Conservation (phyloP, 768 basidiomycete genomes). For the Trametes elegans region DNA sequence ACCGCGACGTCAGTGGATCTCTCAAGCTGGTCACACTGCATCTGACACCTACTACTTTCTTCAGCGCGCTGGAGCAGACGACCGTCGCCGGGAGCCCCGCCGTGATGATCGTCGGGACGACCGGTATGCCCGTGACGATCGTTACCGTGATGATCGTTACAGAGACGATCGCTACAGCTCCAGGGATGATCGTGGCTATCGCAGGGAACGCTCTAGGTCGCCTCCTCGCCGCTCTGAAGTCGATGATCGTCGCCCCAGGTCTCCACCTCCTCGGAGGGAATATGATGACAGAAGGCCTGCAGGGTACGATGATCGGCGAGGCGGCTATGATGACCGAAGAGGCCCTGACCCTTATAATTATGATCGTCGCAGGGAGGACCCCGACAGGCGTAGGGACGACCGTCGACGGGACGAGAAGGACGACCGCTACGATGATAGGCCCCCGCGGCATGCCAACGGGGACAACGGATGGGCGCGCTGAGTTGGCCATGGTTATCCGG, state of each 20-base stretch:
- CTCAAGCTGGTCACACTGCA: not conserved
- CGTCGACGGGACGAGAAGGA: constrained; percentile 83
- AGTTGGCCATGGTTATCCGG: constrained; percentile 21
- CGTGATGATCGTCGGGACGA: constrained; percentile 56
- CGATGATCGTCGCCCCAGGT: constrained; percentile 79
- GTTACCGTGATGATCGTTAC: constrained; percentile 56
- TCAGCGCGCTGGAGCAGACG: constrained; percentile 66
- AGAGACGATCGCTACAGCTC: constrained; percentile 35
- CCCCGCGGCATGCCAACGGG: constrained; percentile 70
- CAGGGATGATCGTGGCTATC: constrained; percentile 50
- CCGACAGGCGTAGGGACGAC: constrained; percentile 66
- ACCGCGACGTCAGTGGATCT: constrained; percentile 43
- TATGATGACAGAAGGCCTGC: constrained; percentile 83
- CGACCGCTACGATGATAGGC: constrained; percentile 75
- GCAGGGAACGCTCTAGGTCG: constrained; percentile 83
- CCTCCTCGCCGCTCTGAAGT: constrained; percentile 68
- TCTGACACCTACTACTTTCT: not conserved
- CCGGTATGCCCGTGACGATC: constrained; percentile 42
- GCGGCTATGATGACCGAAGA: constrained; percentile 80
- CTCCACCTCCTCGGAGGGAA: constrained; percentile 78
- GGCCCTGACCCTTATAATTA: constrained; percentile 82
- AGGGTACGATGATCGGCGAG: constrained; percentile 91
- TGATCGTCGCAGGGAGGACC: constrained; percentile 84
- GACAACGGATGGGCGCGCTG: constrained; percentile 45
- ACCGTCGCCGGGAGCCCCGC: constrained; percentile 49